Conservation (phyloP, 2,329 filamentous ascomycete genomes). For the Nigrospora sphaerica region DNA sequence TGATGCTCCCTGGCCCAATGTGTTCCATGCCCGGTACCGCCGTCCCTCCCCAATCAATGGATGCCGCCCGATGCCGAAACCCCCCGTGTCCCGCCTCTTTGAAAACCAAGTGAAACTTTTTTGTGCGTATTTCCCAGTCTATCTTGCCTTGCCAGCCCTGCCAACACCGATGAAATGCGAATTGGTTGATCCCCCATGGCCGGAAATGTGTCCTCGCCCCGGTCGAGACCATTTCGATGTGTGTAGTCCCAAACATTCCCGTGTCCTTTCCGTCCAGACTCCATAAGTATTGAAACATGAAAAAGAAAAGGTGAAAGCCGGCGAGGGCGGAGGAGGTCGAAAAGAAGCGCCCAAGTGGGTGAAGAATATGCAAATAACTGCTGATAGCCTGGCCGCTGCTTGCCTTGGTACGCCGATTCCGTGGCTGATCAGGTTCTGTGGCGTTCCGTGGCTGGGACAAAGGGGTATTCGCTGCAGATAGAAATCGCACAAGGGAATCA, state of each 20-base stretch:
- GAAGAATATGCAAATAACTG: neutral
- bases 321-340: too few species aligned
- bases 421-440: conserved; percentile 10
- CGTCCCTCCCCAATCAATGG: too few species aligned
- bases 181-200: neutral
- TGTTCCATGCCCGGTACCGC: too few species aligned
- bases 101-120: conserved; percentile 12
- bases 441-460: neutral
- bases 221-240: neutral
- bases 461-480: conserved; percentile 18
- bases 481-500: conserved; percentile 12
- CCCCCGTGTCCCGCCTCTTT: neutral
- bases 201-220: too few species aligned
- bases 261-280: too few species aligned
- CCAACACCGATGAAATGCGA: conserved; percentile 19
- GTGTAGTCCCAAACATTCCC: too few species aligned
- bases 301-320: too few species aligned
- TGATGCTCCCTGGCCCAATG: too few species aligned
- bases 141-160: conserved; percentile 13
- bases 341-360: neutral
- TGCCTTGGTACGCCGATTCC: conserved; percentile 14
- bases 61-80: conserved; percentile 5
- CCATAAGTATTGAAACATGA: too few species aligned
- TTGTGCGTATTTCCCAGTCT: conserved; percentile 19
- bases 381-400: conserved; percentile 7